Conservation (phyloP, 2,329 filamentous ascomycete species). For the Trichoderma sp. region DNA sequence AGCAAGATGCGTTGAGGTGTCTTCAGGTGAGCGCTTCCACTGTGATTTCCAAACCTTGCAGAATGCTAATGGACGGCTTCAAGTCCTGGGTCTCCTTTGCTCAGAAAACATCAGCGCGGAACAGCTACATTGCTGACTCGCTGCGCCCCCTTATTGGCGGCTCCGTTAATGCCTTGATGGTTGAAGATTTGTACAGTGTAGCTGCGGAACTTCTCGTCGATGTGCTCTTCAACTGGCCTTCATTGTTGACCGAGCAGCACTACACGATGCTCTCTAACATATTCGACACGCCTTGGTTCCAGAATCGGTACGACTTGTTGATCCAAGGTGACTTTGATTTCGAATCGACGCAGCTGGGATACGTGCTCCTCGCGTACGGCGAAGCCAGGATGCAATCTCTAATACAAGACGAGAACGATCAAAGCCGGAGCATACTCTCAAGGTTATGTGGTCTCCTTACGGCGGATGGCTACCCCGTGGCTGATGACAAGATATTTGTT, state of each 20-base stretch:
- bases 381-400: constrained; percentile 65
- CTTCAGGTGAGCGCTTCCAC: constrained; percentile 55
- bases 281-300: constrained; percentile 63
- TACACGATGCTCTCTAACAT: constrained; percentile 60
- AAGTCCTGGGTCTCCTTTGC: constrained; percentile 76
- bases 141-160: constrained; percentile 63
- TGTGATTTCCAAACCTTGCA: constrained; percentile 28
- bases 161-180: constrained; percentile 62
- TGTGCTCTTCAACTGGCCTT: constrained; percentile 64
- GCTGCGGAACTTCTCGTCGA: constrained; percentile 68
- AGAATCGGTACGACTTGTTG: constrained; percentile 57
- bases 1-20: constrained; percentile 61
- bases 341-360: constrained; percentile 65
- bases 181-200: constrained; percentile 60
- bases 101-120: constrained; percentile 62
- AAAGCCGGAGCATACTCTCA: constrained; percentile 56
- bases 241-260: constrained; percentile 62
- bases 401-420: constrained; percentile 54
- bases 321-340: constrained; percentile 64
- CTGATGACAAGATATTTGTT: constrained; percentile 74
- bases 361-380: constrained; percentile 68
- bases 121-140: constrained; percentile 58
- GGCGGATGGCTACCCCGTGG: constrained; percentile 66
- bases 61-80: neutral
- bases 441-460: constrained; percentile 67